These are phyloP conservation scores for Coniochaeta prunicola DNA, from an alignment of 2,329 filamentous ascomycete genomes.

Conservation along the genomic window DNA sequence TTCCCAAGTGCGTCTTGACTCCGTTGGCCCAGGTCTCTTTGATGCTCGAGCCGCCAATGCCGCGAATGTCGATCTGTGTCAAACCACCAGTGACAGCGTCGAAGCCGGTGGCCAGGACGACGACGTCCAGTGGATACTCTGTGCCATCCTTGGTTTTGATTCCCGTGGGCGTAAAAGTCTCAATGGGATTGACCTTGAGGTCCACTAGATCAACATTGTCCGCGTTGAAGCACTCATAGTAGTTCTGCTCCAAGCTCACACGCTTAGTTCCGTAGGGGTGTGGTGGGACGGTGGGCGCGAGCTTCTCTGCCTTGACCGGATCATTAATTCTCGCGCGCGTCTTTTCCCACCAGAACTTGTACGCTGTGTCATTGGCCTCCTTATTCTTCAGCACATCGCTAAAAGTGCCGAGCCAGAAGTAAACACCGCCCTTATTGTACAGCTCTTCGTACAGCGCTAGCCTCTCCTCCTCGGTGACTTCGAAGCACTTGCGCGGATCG, in stretches of 20 bases:
- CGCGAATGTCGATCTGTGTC: slow-evolving; percentile 19
- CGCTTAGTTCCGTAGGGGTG: slow-evolving; percentile 40
- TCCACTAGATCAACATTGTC: slow-evolving; percentile 37
- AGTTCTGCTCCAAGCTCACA: slow-evolving; percentile 36
- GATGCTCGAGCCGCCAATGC: slow-evolving; percentile 18
- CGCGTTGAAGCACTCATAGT: slow-evolving; percentile 41
- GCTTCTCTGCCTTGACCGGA: slow-evolving; percentile 31
- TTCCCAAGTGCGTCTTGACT: slow-evolving; percentile 18
- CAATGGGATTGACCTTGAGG: slow-evolving; percentile 33
- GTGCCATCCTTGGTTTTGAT: slow-evolving; percentile 29
- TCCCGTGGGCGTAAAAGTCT: slow-evolving; percentile 27
- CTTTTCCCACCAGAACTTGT: slow-evolving; percentile 41
- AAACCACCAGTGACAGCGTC: slow-evolving; percentile 25
- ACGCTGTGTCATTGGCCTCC: slow-evolving; percentile 35
- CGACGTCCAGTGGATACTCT: slow-evolving; percentile 25
- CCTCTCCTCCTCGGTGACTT: slow-evolving; percentile 31
- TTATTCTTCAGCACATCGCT: slow-evolving; percentile 33
- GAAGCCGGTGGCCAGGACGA: slow-evolving; percentile 27
- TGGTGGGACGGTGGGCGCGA: slow-evolving; percentile 37
- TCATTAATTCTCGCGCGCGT: slow-evolving; percentile 35
- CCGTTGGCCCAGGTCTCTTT: slow-evolving; percentile 23
- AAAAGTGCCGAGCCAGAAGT: slow-evolving; percentile 36
- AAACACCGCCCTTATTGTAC: slow-evolving; percentile 39
- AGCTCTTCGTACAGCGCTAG: slow-evolving; percentile 33
- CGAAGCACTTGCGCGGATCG: slow-evolving; percentile 34